Evolutionary conservation across 768 basidiomycete genomes (phyloP).

Genomic region (Suillus placidus): DNA sequence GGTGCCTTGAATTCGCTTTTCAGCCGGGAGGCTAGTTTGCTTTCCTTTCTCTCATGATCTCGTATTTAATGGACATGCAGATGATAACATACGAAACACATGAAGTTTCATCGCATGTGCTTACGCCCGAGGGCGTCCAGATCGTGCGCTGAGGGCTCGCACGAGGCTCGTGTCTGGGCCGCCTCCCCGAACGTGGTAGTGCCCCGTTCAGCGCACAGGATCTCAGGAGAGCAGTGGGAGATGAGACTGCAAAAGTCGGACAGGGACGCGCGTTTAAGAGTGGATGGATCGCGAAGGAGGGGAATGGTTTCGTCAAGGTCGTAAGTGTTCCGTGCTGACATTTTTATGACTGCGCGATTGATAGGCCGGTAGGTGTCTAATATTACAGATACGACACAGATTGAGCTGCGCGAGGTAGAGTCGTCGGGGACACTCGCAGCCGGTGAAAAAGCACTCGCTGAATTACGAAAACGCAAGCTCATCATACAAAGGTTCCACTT

Average conservation of each 20-base stretch:
- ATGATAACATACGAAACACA: conserved; percentile 84
- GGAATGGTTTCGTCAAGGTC: conserved; percentile 80
- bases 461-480: conserved; percentile 91
- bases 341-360: conserved; percentile 12
- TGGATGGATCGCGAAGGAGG: conserved; percentile 94
- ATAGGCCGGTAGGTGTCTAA: conserved; percentile 49
- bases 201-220: conserved; percentile 64
- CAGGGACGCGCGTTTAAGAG: conserved; percentile 97
- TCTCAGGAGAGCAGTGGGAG: conserved; percentile 77
- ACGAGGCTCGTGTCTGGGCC: conserved; percentile 94
- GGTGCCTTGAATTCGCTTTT: conserved; percentile 90
- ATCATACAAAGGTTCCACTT: conserved; percentile 70
- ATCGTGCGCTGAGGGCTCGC: conserved; percentile 84
- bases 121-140: conserved; percentile 81
- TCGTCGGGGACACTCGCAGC: conserved; percentile 69
- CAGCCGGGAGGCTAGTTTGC: conserved; percentile 72
- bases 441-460: conserved; percentile 83
- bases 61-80: conserved; percentile 41
- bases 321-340: conserved; percentile 48
- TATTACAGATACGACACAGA: conserved; percentile 75
- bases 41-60: conserved; percentile 5
- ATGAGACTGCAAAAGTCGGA: conserved; percentile 89
- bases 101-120: conserved; percentile 70
- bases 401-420: conserved; percentile 73
- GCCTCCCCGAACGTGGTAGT: conserved; percentile 78